Evolutionary conservation across 1,284 basidiomycete species (phyloP).

Genomic region (Sporisorium exsertum): DNA sequence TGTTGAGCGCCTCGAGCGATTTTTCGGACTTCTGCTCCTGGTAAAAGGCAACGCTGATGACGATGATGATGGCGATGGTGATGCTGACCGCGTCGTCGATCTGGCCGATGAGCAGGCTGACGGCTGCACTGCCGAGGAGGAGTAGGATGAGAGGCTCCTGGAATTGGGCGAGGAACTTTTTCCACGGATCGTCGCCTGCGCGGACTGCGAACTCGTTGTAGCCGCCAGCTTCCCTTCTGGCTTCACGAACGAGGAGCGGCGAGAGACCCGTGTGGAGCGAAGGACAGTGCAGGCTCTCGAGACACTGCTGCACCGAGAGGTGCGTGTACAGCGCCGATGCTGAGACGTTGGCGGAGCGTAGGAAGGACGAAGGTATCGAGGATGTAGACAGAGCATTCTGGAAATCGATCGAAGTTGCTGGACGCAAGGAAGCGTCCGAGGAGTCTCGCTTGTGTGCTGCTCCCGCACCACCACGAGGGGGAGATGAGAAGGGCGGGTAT

Average conservation of each 20-base stretch:
- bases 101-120: slow-evolving; percentile 91
- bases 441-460: slow-evolving; percentile 30
- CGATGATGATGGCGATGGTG: slow-evolving; percentile 90
- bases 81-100: slow-evolving; percentile 94
- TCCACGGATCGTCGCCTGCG: slow-evolving; percentile 79
- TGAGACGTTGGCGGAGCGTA: slow-evolving; percentile 12
- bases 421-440: slow-evolving; percentile 20
- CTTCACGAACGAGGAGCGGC: slow-evolving; percentile 35
- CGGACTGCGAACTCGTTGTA: slow-evolving; percentile 91
- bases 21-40: slow-evolving; percentile 96
- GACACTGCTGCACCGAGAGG: slow-evolving; percentile 43
- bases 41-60: slow-evolving; percentile 93
- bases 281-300: slow-evolving; percentile 43
- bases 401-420: slow-evolving; percentile 18
- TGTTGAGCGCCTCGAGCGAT: slow-evolving; percentile 92
- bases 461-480: slow-evolving; percentile 9
- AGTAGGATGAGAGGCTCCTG: slow-evolving; percentile 93
- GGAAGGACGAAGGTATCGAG: slow-evolving; percentile 7
- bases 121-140: slow-evolving; percentile 84
- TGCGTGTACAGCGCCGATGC: slow-evolving; percentile 51
- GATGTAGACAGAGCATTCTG: slow-evolving; percentile 7
- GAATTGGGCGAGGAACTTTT: slow-evolving; percentile 92
- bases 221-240: slow-evolving; percentile 42
- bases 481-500: slow-evolving; percentile 33
- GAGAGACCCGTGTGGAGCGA: slow-evolving; percentile 53